Percentiles rank a stretch among this genome's conserved stretches.
phyloP scores from a whole-genome alignment of 2,329 filamentous ascomycete genomes.

The Dactylellina cionopaga region DNA sequence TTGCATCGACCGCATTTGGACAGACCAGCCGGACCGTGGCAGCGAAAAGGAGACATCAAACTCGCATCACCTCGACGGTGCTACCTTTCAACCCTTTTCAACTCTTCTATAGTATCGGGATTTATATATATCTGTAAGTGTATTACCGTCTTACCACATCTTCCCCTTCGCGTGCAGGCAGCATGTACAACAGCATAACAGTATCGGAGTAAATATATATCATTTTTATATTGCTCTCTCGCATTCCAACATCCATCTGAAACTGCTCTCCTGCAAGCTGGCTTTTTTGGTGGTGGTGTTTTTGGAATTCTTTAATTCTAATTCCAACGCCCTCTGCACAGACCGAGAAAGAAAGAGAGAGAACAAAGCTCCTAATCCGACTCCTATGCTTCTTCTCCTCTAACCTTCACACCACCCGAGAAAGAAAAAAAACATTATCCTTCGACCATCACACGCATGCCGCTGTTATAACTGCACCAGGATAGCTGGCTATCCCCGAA shows the following conservation, averaged over 20 bases:
- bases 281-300: too few relatives aligned
- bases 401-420: too few relatives aligned
- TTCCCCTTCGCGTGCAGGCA: too few relatives aligned
- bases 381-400: too few relatives aligned
- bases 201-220: too few relatives aligned
- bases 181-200: too few relatives aligned
- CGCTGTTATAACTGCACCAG: slow-evolving; percentile 1
- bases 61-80: background rate
- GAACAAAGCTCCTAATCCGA: too few relatives aligned
- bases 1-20: slow-evolving; percentile 28
- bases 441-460: slow-evolving; percentile 18
- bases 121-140: background rate
- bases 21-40: slow-evolving; percentile 34
- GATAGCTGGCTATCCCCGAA: slow-evolving; percentile 53
- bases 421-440: too few relatives aligned
- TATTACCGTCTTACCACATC: background rate
- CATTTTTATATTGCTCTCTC: background rate
- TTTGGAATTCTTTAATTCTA: too few relatives aligned
- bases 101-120: slow-evolving; percentile 10
- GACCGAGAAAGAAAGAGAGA: too few relatives aligned
- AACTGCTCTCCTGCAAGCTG: too few relatives aligned
- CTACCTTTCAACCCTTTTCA: background rate
- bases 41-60: slow-evolving; percentile 26
- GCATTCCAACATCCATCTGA: background rate
- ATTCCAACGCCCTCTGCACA: too few relatives aligned